phyloP scores from a whole-genome alignment of 805 yeast species.

The Cyberlindnera subsufficiens region DNA sequence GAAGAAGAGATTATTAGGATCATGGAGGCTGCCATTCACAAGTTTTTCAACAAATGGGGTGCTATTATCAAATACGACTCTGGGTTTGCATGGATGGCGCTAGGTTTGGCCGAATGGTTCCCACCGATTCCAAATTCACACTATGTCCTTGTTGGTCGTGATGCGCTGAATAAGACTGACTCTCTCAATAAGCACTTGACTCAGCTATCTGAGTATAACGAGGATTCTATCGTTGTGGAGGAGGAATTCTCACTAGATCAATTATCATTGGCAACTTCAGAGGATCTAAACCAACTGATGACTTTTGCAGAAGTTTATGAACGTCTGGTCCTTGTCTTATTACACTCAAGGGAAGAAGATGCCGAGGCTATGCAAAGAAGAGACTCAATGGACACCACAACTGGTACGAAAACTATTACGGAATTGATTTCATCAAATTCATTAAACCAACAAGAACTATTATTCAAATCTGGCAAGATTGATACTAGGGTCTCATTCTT shows the following conservation, averaged over 20 bases:
- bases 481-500: conserved; percentile 67
- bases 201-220: conserved; percentile 15
- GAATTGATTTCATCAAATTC: conserved; percentile 14
- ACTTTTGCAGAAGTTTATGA: conserved; percentile 67
- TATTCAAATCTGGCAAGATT: conserved; percentile 50
- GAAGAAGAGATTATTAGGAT: conserved; percentile 50
- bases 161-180: conserved; percentile 13
- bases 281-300: conserved; percentile 23
- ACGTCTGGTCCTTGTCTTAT: conserved; percentile 64
- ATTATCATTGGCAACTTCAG: conserved; percentile 16
- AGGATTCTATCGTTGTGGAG: not conserved
- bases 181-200: conserved; percentile 17
- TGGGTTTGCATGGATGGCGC: conserved; percentile 83
- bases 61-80: conserved; percentile 68
- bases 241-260: conserved; percentile 21
- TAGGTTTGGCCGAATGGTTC: conserved; percentile 85
- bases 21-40: conserved; percentile 53
- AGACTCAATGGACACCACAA: conserved; percentile 6
- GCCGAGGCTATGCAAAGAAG: conserved; percentile 4
- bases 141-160: conserved; percentile 22
- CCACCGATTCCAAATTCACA: conserved; percentile 39
- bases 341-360: conserved; percentile 39
- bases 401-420: conserved; percentile 8
- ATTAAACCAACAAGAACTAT: conserved; percentile 26
- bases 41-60: conserved; percentile 77